A percentile compares a stretch with the other conserved stretches of the same genome.
phyloP scores from a whole-genome alignment of 1,284 basidiomycete genomes.

The Pterulicium gracile region DNA sequence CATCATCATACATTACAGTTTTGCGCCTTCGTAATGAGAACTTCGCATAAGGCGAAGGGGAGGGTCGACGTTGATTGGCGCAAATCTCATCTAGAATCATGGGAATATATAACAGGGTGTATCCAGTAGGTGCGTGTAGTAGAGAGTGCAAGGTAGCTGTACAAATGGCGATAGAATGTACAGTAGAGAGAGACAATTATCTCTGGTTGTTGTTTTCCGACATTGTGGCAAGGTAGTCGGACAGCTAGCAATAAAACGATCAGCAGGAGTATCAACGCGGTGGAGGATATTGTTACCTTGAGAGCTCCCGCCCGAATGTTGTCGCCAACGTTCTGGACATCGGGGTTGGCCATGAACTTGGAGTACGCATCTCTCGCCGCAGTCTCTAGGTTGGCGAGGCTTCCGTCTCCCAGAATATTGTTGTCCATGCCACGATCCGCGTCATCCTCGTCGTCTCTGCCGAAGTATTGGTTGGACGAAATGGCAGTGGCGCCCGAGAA shows the following conservation, averaged over 20 bases:
- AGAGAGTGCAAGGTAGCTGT: no score
- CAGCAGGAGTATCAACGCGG: conserved; percentile 4
- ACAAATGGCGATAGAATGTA: no score
- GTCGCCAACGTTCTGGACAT: conserved; percentile 84
- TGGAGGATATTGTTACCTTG: conserved; percentile 46
- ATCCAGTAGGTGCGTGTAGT: no score
- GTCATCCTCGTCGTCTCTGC: conserved; percentile 80
- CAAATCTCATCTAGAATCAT: no score
- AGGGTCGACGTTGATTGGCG: no score
- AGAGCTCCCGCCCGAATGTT: conserved; percentile 75
- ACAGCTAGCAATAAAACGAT: conserved; percentile 35
- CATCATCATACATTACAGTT: no score
- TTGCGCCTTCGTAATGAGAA: no score
- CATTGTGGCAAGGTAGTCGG: conserved; percentile 72
- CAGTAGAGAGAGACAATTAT: no score
- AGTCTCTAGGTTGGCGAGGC: conserved; percentile 62
- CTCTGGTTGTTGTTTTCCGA: no score
- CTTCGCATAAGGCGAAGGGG: no score
- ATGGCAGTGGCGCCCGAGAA: conserved; percentile 94
- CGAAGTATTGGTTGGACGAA: conserved; percentile 93
- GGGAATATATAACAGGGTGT: no score
- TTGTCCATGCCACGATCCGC: conserved; percentile 32
- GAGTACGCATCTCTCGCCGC: conserved; percentile 76
- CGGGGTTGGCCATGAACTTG: conserved; percentile 78
- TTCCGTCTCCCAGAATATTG: conserved; percentile 54